Evolutionary conservation across 345 rosid genomes (phyloP).

Genomic region (Eucalyptus pauciflora): DNA sequence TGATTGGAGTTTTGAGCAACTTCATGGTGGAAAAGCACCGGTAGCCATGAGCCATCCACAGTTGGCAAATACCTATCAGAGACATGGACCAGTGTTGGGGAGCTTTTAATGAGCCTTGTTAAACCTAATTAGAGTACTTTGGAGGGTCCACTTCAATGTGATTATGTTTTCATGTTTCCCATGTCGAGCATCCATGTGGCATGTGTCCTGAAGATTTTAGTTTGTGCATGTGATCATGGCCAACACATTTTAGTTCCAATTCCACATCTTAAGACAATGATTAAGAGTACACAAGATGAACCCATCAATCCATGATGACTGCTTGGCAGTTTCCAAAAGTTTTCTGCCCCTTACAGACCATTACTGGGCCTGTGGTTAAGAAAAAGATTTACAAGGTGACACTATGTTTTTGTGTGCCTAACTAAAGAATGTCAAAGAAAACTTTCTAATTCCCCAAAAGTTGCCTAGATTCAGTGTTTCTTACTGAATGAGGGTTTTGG

Average conservation of each 20-base stretch:
- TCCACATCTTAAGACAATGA: neutral
- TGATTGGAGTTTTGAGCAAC: neutral
- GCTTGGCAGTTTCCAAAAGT: neutral
- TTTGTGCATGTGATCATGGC: constrained; percentile 8
- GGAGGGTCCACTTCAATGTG: constrained; percentile 16
- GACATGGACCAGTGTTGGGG: neutral
- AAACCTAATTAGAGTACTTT: neutral
- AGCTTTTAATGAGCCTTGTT: neutral
- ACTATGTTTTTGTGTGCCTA: neutral
- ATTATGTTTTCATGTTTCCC: constrained; percentile 21
- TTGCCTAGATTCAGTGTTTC: neutral
- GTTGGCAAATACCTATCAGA: neutral
- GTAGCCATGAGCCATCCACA: neutral
- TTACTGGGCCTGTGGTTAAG: neutral
- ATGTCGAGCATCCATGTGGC: constrained; percentile 1
- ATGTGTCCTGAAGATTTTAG: neutral
- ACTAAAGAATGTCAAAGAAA: neutral
- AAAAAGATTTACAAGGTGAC: neutral
- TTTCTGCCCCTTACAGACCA: neutral
- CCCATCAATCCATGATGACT: neutral
- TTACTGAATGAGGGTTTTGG: neutral
- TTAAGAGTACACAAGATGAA: neutral
- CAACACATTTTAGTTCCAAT: constrained; percentile 11
- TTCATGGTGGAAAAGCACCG: neutral
- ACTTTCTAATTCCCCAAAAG: neutral